Evolutionary conservation across 805 yeast species (phyloP).

Genomic region (Kazachstania bromeliacearum): DNA sequence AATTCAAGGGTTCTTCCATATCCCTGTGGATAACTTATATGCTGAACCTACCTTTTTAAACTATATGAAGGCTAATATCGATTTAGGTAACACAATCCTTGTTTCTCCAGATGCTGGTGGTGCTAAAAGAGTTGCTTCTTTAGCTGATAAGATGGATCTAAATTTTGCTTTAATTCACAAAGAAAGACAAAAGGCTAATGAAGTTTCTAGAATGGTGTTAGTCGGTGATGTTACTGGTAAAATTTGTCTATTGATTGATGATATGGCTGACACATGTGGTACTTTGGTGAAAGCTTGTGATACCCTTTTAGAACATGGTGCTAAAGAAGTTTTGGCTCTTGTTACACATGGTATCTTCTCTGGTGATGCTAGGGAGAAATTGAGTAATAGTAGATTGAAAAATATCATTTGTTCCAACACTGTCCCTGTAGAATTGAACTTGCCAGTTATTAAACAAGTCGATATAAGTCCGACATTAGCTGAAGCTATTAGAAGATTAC

Average conservation of each 20-base stretch:
- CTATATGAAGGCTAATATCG: constrained; percentile 62
- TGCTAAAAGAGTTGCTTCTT: constrained; percentile 90
- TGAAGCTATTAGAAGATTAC: constrained; percentile 88
- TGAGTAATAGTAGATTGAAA: constrained; percentile 57
- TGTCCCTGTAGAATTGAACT: constrained; percentile 67
- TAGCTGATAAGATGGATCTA: constrained; percentile 86
- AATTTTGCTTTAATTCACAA: constrained; percentile 94
- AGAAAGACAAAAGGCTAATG: constrained; percentile 91
- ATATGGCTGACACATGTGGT: constrained; percentile 98
- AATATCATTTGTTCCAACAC: constrained; percentile 87
- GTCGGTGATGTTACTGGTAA: constrained; percentile 89
- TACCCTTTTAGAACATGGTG: constrained; percentile 69
- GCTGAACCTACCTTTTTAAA: constrained; percentile 88
- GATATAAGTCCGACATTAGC: constrained; percentile 85
- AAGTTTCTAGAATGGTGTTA: constrained; percentile 87
- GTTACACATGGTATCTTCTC: constrained; percentile 94
- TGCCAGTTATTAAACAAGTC: constrained; percentile 63
- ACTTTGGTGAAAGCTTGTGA: constrained; percentile 93
- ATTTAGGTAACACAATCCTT: constrained; percentile 53
- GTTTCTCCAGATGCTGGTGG: constrained; percentile 99
- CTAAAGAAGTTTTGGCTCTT: constrained; percentile 78
- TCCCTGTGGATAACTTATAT: constrained; percentile 91
- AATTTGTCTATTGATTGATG: constrained; percentile 82
- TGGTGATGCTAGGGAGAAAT: constrained; percentile 68
- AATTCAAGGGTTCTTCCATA: constrained; percentile 91